Evolutionary conservation across 176 grass and related monocot genomes (phyloP).

Genomic region (Alopecurus myosuroides): DNA sequence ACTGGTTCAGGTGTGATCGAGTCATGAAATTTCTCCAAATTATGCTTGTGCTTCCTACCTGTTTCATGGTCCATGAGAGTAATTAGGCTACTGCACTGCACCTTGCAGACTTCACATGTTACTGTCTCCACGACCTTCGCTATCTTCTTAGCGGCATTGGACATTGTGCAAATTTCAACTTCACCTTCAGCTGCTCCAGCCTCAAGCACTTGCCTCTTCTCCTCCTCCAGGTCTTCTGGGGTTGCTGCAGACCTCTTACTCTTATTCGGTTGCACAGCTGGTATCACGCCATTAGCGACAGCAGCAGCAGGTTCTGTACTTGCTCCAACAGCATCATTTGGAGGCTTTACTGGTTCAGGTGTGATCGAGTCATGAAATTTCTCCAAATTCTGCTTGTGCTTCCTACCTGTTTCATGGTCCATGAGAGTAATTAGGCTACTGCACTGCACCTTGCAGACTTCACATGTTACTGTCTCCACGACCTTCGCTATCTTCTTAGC

Average conservation of each 20-base stretch:
- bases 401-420: slow-evolving; percentile 59
- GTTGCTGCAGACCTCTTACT: slow-evolving; percentile 33
- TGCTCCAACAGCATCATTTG: background rate
- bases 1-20: slow-evolving; percentile 27
- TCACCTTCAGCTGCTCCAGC: slow-evolving; percentile 39
- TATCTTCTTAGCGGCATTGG: too few relatives aligned
- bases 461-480: too few relatives aligned
- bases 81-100: slow-evolving; percentile 42
- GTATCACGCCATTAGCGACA: background rate
- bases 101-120: slow-evolving; percentile 42
- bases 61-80: slow-evolving; percentile 47
- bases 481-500: background rate
- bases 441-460: slow-evolving; percentile 60
- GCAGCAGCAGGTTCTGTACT: slow-evolving; percentile 5
- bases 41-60: slow-evolving; percentile 77
- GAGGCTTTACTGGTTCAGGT: slow-evolving; percentile 15
- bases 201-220: slow-evolving; percentile 60
- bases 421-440: slow-evolving; percentile 35
- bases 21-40: slow-evolving; percentile 64
- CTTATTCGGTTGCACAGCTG: slow-evolving; percentile 24
- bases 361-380: slow-evolving; percentile 59
- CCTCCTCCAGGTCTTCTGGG: slow-evolving; percentile 48
- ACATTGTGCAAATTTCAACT: slow-evolving; percentile 44
- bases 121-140: too few relatives aligned
- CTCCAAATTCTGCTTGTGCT: slow-evolving; percentile 73